A percentile compares a stretch with the other conserved stretches of the same genome.
phyloP scores from a whole-genome alignment of 306 rosid species.

The Styphnolobium japonicum region DNA sequence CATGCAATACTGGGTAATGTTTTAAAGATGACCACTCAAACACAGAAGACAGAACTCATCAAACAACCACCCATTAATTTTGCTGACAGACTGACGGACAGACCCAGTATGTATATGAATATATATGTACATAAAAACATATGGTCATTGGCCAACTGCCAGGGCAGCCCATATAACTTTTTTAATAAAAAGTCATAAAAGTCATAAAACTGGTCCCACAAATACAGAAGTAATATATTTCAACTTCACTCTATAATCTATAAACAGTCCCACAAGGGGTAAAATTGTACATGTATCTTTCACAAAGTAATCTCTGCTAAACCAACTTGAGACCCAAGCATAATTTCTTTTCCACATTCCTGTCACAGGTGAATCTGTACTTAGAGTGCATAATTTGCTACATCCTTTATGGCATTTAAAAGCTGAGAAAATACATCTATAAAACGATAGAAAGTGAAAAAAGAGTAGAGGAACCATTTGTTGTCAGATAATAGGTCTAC shows the following conservation, averaged over 20 bases:
- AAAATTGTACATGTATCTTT: not conserved
- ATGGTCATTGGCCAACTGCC: not conserved
- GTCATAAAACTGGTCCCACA: not conserved
- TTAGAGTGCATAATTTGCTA: not conserved
- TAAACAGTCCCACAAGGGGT: not conserved
- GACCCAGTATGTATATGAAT: not conserved
- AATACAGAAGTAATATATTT: not conserved
- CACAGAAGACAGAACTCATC: not conserved
- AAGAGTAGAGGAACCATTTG: not conserved
- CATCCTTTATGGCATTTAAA: not conserved
- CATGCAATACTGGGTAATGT: not conserved
- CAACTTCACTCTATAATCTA: not conserved
- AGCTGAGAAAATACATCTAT: not conserved
- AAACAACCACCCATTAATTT: not conserved
- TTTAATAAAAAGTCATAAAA: not conserved
- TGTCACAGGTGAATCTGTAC: not conserved
- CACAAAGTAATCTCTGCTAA: not conserved
- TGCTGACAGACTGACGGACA: not conserved
- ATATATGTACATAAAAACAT: not conserved
- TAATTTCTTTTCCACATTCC: not conserved
- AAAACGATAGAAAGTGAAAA: not conserved
- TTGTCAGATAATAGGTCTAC: not conserved
- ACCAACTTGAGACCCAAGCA: not conserved
- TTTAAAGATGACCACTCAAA: conserved; percentile 13
- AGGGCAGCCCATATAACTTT: not conserved